Evolutionary conservation across 768 basidiomycete species (phyloP), one percentile per base, ranked within the genome.

Genomic region (Boletus speciosus): DNA sequence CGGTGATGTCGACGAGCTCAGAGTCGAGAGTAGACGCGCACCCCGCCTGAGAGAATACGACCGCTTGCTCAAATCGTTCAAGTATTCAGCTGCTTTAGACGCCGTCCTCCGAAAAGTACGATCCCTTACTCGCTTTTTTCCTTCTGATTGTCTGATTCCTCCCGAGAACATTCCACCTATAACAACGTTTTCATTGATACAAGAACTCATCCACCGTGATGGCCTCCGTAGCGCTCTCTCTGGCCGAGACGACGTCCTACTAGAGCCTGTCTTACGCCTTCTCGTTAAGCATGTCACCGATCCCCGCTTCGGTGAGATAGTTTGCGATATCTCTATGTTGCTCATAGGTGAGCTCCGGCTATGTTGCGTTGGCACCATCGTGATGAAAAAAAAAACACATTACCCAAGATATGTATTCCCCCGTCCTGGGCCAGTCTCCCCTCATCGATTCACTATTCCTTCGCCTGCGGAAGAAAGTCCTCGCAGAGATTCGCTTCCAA

Each of bases 11-110:
- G 80, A 90, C 53, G 95, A 98, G 67, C 78, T 90, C 51, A 82
- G 82, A 59, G 80, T 96, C 15, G 88, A 93, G 71, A 83, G 78
- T 52, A 81, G 81, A 67, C 79, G 86, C 54, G 81, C 73, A 66
- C 85, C 80, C 66, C 80, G 82, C 56, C 73, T 98, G 44, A 87
- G 81, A 69, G 88, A 92, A 51, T 97, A 97, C 71, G 97, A 99
- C 69, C 82, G 82, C 62, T 74, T 92, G 48, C 76, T 99, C 46
- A 98, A 98, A 71, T 78, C 74, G 37, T 99, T 98, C 79, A 91
- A 90, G 65, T 98, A 99, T 71, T 88, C 88, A 8, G 93, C 93
- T 35, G 97, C 97, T 5, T 73, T 99, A 51, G 96, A 99, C 72
- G 84, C 92, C 6, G 94, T 95, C 12, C 72, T 98, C 53, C 83